These are phyloP conservation scores for Omphalotus olearius DNA, from an alignment of 1,284 basidiomycete genomes.

Conservation along the genomic window DNA sequence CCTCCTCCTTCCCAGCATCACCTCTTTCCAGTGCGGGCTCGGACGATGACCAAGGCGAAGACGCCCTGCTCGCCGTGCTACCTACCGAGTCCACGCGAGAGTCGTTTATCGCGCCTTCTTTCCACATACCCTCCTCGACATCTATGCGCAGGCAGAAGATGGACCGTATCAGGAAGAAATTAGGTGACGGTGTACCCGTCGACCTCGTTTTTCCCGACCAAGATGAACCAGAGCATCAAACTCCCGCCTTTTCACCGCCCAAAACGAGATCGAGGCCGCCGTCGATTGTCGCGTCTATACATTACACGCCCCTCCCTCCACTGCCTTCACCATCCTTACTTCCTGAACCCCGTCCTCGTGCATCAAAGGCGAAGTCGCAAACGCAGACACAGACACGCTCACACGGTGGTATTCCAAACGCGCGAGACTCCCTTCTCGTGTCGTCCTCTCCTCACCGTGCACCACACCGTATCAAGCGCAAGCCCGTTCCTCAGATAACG, in stretches of 20 bases:
- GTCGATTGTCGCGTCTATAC: not conserved
- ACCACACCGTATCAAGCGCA: slow-evolving; percentile 12
- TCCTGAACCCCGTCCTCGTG: not conserved
- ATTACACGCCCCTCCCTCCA: not conserved
- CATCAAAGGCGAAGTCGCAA: not conserved
- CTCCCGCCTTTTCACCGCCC: not conserved
- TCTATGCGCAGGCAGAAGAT: slow-evolving; percentile 49
- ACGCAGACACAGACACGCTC: not conserved
- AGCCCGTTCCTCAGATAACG: slow-evolving; percentile 14
- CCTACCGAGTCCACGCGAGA: slow-evolving; percentile 12
- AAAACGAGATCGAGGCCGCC: not conserved
- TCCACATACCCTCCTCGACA: slow-evolving; percentile 35
- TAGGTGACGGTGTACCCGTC: slow-evolving; percentile 56
- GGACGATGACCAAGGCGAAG: slow-evolving; percentile 7
- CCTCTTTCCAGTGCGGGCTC: not conserved
- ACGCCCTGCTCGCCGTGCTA: slow-evolving; percentile 8
- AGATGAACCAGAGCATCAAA: slow-evolving; percentile 5
- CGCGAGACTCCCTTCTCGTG: slow-evolving; percentile 14
- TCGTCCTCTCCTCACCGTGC: slow-evolving; percentile 8
- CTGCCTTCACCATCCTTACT: not conserved
- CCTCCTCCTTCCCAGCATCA: not conserved
- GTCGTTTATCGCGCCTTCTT: slow-evolving; percentile 27
- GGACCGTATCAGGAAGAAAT: slow-evolving; percentile 50
- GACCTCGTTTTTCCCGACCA: slow-evolving; percentile 50
- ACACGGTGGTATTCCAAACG: slow-evolving; percentile 1